Evolutionary conservation across 495 filamentous ascomycete genomes (phyloP).

Genomic region (Lichenothelia convexa): DNA sequence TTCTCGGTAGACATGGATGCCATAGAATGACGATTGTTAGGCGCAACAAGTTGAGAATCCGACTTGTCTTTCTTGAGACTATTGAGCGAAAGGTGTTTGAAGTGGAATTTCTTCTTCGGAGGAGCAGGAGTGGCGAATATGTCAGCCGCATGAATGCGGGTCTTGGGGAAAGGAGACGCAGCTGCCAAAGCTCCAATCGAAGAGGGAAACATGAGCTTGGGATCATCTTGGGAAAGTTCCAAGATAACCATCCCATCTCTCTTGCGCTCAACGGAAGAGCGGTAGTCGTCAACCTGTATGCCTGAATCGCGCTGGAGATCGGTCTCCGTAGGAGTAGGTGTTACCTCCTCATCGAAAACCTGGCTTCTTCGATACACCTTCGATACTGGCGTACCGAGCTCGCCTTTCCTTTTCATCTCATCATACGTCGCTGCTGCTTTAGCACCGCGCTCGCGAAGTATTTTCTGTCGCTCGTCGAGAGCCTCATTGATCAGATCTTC

Average conservation of each 20-base stretch:
- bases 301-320: conserved; percentile 14
- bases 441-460: conserved; percentile 22
- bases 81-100: conserved; percentile 16
- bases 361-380: no score
- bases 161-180: conserved; percentile 5
- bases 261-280: conserved; percentile 7
- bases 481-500: conserved; percentile 7
- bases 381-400: conserved; percentile 28
- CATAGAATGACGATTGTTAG: conserved; percentile 8
- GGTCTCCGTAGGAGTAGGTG: not conserved
- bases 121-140: not conserved
- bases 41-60: not conserved
- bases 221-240: not conserved
- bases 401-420: conserved; percentile 40
- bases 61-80: conserved; percentile 21
- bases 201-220: not conserved
- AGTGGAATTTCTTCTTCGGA: conserved; percentile 3
- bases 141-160: conserved; percentile 2
- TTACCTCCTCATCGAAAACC: conserved; percentile 4
- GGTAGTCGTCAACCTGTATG: conserved; percentile 13
- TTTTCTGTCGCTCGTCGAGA: conserved; percentile 13
- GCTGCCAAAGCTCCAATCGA: conserved; percentile 2
- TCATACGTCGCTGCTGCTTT: conserved; percentile 40
- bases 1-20: conserved; percentile 13
- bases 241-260: conserved; percentile 1